A percentile compares a stretch with the other conserved stretches of the same genome.
These are phyloP conservation scores for Grosmannia huntii DNA, from an alignment of 2,329 filamentous ascomycete species.

Conservation along the genomic window DNA sequence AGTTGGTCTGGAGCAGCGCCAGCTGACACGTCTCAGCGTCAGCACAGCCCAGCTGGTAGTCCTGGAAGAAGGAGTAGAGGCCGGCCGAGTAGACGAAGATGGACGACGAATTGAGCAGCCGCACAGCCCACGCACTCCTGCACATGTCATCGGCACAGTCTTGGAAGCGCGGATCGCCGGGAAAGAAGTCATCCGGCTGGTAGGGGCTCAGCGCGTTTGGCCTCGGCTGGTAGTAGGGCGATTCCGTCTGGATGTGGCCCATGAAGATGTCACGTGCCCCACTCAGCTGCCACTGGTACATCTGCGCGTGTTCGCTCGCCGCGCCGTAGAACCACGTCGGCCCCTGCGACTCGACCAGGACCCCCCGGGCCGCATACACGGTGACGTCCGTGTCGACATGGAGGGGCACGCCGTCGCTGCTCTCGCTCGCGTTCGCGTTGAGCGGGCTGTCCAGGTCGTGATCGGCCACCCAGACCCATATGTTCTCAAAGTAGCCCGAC, in stretches of 20 bases:
- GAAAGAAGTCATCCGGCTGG: conserved; percentile 17
- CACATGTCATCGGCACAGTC: conserved; percentile 49
- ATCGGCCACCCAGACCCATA: conserved; percentile 57
- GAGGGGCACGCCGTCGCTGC: conserved; percentile 13
- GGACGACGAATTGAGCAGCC: conserved; percentile 13
- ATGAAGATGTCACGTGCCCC: conserved; percentile 48
- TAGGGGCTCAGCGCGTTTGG: conserved; percentile 22
- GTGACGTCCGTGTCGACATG: background rate
- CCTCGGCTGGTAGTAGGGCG: conserved; percentile 58
- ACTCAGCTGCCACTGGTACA: conserved; percentile 58
- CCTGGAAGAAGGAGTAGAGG: conserved; percentile 46
- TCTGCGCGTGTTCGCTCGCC: conserved; percentile 49
- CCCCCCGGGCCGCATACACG: conserved; percentile 32
- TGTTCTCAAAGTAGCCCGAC: conserved; percentile 31
- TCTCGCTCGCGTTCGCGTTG: conserved; percentile 29
- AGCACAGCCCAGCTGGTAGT: conserved; percentile 28
- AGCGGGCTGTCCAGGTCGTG: conserved; percentile 27
- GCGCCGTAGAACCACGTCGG: conserved; percentile 46
- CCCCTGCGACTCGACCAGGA: conserved; percentile 31
- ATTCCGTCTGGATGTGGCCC: conserved; percentile 56
- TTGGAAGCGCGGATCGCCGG: conserved; percentile 29
- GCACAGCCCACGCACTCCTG: conserved; percentile 22
- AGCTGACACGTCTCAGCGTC: conserved; percentile 5
- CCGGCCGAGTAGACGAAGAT: conserved; percentile 46
- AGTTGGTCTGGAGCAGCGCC: background rate